phyloP scores from a whole-genome alignment of 441 rosid species.

The Eutrema salsugineum region DNA sequence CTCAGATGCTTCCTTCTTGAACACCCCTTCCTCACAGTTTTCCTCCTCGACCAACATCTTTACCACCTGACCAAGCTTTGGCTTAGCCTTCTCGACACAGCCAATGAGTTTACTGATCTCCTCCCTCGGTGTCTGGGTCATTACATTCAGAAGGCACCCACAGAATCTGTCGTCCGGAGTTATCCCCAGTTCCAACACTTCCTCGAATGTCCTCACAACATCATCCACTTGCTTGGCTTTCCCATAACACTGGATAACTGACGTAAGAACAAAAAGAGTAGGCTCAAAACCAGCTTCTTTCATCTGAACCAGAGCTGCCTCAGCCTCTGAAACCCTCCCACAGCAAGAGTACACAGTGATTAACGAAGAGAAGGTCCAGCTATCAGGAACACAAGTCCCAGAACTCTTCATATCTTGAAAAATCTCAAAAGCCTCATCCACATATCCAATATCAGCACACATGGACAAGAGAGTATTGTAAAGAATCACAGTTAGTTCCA shows the following conservation, averaged over 20 bases:
- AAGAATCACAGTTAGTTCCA: constrained; percentile 52
- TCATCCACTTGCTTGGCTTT: constrained; percentile 66
- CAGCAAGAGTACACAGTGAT: constrained; percentile 73
- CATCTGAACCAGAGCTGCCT: constrained; percentile 67
- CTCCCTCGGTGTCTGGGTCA: constrained; percentile 72
- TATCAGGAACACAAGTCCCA: constrained; percentile 61
- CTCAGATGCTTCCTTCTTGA: constrained; percentile 55
- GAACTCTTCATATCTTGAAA: constrained; percentile 67
- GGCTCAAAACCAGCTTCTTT: constrained; percentile 77
- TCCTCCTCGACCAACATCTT: constrained; percentile 56
- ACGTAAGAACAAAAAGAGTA: constrained; percentile 71
- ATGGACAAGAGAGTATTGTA: constrained; percentile 80
- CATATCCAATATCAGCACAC: constrained; percentile 85
- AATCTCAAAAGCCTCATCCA: constrained; percentile 62
- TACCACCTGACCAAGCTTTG: constrained; percentile 72
- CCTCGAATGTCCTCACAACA: constrained; percentile 64
- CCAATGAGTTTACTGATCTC: constrained; percentile 58
- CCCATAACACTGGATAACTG: constrained; percentile 91
- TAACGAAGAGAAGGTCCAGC: constrained; percentile 90
- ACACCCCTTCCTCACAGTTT: constrained; percentile 38
- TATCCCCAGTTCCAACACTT: constrained; percentile 49
- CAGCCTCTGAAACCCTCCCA: constrained; percentile 75
- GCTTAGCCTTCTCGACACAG: constrained; percentile 72
- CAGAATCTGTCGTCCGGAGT: constrained; percentile 79
- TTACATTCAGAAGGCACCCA: constrained; percentile 80